Base-by-base conservation (phyloP, 768 basidiomycete species). In the Amanita inopinata region DNA sequence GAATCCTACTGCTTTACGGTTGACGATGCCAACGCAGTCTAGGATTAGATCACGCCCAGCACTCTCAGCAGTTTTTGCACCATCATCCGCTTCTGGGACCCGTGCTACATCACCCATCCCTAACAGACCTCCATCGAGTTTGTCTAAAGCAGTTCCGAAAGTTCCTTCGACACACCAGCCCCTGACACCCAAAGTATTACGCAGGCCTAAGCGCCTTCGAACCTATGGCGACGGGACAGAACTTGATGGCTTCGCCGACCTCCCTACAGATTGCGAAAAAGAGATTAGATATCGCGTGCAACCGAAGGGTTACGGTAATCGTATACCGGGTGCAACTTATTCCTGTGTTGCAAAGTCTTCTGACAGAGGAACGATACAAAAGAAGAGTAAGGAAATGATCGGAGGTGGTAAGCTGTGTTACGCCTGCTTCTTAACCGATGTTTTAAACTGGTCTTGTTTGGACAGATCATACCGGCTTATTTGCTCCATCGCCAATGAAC, bases 211-310 rank as follows among this genome's bases (percentile, higher is more conserved):
- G 61, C 81, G 85, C 28, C 73, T 71, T 48, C 70, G 77, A 40
- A 75, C 75, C 10, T 91, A 82, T 53, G 87, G 87, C 4, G 85
- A 90, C 54, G 92, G 92, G 10, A 91, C 88, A 7, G 92, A 94
- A 58, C 65, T 96, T 40, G 92, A 96, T 53, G 78, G 61, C 2
- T 73, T 96, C 45, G 92, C 93, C 19, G 92, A 96, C 58, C 71
- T 94, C 31, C 80, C 80, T 5, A 86, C 88, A 7, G 84, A 92
- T 54, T 71, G 85, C 35, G 88, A 91, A 38, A 82, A 84, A 53
- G 85, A 89, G 60, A 71, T 74, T 40, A 74, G 67, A 31, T 91
- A 71, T 57, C 78, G 77, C 43, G 79, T 90, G 7, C 78, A 83
- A 48, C 83, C 87, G 18, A 87, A 80, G 58, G 72, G 75, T 4